Evolutionary conservation across 331 rosid species (phyloP), one percentile per base, ranked within the genome.

Genomic region (Rosa hybrid): DNA sequence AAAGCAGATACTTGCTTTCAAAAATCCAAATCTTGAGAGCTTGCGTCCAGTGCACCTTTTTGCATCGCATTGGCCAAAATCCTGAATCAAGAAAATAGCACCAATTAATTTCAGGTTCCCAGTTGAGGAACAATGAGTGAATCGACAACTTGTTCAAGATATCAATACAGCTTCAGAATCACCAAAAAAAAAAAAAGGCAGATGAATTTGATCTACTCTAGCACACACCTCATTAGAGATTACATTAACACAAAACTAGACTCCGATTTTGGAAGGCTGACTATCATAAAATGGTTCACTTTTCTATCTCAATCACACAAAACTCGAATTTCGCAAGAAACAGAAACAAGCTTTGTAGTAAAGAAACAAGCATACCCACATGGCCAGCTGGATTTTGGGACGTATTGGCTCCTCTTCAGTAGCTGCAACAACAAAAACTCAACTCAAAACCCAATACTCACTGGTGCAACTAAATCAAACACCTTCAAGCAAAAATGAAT

Each of bases 11-110:
- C 97, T 90, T 86, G 71, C 99, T 80, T 90, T 95, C 62, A 95
- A 79, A 74, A 92, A 70, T 79, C 91, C 92, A 42, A 93, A 83
- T 85, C 99, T 94, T 57, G 99, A 82, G 80, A 95, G 94, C 87
- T 95, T 95, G 89, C 99, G 94, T 46, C 99, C 99, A 0, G 97
- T 95, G 88, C 99, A 95, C 78, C 81, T 89, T 91, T 95, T 95
- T 69, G 91, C 84, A 86, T 95, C 99, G 38, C 99, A 95, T 84
- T 95, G 98, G 73, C 97, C 97, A 73, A 95, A 95, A 82, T 95
- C 99, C 98, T 94, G 90, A 77, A 75, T 77, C 79, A 85, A 79
- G 83, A 78, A 73, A 57, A 83, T 18, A 69, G 1, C 79, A 81
- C 23, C 82, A 74, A 85, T 53, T 49, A 59, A 63, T 46, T 27